Base-by-base conservation (phyloP, 2,329 filamentous ascomycete genomes). In the Aspergillus spinulosporus region DNA sequence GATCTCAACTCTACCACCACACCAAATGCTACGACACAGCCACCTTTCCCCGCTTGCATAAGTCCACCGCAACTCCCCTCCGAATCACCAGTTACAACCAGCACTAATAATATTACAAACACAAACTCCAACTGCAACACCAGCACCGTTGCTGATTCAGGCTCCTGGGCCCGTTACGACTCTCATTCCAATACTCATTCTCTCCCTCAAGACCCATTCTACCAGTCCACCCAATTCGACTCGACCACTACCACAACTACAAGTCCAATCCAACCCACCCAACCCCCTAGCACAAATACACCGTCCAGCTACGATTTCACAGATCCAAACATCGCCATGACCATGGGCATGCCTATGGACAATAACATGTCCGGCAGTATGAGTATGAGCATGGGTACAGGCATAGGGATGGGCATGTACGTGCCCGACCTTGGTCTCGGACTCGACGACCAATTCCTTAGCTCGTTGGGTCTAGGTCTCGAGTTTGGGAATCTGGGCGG, bases 121-220 rank as follows among this genome's bases (percentile, higher is more conserved):
- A 29, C 43, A 31, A 32, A 46, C 28, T 8, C 28, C 14, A 34
- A 34, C 11, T 8, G 32, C 45, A 48, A 36, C 11, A 21, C 21
- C 21, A 21, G 21, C 21, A 21, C 48, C 26, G n/a, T 51, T 15
- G 29, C 54, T 32, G 21, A 48, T 9, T 15, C 44, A 26, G 54
- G 40, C 26, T 31, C 53, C 6, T 63, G 62, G 61, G 21, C 34
- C 15, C 50, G 50, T 34, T 65, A 58, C 39, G 40, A 45, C 34
- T 15, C 52, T 14, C 37, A 40, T n/a, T 15, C 14, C 39, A 37
- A 12, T 42, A 42, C 11, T 48, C n/a, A 26, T n/a, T 42, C 52
- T 21, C 21, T 21, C 21, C 21, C 21, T 14, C 53, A 52, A 11
- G 42, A 59, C 40, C 43, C 54, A 42, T 56, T 54, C 61, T 50